phyloP scores from a whole-genome alignment of 2,329 filamentous ascomycete species.

The Albophoma yamanashiensis region DNA sequence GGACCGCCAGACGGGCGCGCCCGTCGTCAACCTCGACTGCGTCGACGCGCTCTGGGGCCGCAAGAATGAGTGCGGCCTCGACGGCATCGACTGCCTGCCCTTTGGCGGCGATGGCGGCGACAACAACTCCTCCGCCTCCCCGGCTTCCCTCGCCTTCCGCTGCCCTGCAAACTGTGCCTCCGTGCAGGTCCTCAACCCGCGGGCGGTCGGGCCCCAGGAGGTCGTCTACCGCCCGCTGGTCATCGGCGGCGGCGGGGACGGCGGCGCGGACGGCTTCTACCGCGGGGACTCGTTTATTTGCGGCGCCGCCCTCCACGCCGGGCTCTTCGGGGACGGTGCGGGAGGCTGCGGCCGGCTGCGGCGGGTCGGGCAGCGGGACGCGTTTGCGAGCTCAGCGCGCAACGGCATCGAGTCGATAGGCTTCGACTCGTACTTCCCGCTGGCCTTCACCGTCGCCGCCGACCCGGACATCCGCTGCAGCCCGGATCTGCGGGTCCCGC shows the following conservation, averaged over 20 bases:
- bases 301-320: constrained; percentile 73
- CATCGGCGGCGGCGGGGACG: constrained; percentile 69
- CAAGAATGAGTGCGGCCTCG: constrained; percentile 64
- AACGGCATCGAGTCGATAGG: constrained; percentile 66
- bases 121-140: constrained; percentile 50
- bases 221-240: constrained; percentile 54
- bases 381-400: constrained; percentile 52
- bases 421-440: constrained; percentile 85
- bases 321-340: constrained; percentile 58
- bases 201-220: constrained; percentile 62
- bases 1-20: constrained; percentile 56
- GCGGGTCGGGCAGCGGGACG: constrained; percentile 55
- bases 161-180: constrained; percentile 64
- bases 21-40: constrained; percentile 54
- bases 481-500: constrained; percentile 74
- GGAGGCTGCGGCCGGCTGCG: constrained; percentile 78
- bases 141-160: constrained; percentile 52
- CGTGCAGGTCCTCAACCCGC: constrained; percentile 56
- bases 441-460: constrained; percentile 61
- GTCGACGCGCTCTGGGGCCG: constrained; percentile 58
- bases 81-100: constrained; percentile 65
- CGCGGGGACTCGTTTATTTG: constrained; percentile 86
- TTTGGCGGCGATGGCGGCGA: constrained; percentile 38
- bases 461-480: constrained; percentile 52
- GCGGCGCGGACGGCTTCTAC: constrained; percentile 55